Conservation (phyloP, 208 protist genomes). For the Crithidia acanthocephali region DNA sequence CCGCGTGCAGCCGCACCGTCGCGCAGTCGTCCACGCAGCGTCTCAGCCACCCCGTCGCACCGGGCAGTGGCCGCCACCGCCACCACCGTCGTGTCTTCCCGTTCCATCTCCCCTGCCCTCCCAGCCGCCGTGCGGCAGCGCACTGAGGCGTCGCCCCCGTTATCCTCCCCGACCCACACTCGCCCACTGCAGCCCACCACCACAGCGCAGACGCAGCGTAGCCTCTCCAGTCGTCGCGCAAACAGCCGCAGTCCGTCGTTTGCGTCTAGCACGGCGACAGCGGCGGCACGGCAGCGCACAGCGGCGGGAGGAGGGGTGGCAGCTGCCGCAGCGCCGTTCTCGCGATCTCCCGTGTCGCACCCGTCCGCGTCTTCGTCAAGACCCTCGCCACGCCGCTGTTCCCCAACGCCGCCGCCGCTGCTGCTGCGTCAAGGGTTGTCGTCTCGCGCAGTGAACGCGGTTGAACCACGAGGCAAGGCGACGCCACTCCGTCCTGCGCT, state of each 20-base stretch:
- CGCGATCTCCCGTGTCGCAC: neutral
- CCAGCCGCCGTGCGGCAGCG: neutral
- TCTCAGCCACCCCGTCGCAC: neutral
- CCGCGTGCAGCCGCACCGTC: neutral
- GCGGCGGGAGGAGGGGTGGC: no score
- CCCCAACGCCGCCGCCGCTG: conserved; percentile 5
- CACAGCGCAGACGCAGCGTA: neutral
- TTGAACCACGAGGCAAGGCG: neutral
- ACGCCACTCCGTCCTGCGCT: conserved; percentile 4
- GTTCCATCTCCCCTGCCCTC: conserved; percentile 6
- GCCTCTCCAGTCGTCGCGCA: neutral
- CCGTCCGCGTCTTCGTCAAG: no score
- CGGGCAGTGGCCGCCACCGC: no score
- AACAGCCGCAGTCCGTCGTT: conserved; percentile 10
- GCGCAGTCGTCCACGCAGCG: conserved; percentile 11
- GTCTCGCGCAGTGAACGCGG: neutral
- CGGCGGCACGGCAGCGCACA: neutral
- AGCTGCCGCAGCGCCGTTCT: neutral
- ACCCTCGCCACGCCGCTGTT: neutral
- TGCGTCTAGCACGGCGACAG: neutral
- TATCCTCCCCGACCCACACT: neutral
- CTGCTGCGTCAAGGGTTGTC: conserved; percentile 4
- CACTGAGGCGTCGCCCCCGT: neutral
- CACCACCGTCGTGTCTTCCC: neutral
- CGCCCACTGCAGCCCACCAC: neutral